These are phyloP conservation scores for Ceraceosorus guamensis DNA, from an alignment of 1,284 basidiomycete species.

Conservation along the genomic window DNA sequence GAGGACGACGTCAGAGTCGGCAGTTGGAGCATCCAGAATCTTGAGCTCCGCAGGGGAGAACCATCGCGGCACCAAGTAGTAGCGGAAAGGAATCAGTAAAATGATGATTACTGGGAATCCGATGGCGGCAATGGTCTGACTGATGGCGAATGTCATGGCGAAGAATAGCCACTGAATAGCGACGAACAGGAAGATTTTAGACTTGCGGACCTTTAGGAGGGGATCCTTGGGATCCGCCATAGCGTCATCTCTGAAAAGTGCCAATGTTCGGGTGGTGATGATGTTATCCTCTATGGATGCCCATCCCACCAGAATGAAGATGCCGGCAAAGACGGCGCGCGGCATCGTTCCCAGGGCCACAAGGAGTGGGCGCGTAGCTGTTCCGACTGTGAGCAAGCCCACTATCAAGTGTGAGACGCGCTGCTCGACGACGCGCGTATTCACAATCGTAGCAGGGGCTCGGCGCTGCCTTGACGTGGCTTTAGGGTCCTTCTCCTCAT, in stretches of 20 bases:
- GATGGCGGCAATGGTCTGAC: slow-evolving; percentile 71
- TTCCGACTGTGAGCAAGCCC: slow-evolving; percentile 43
- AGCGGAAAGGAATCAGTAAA: slow-evolving; percentile 73
- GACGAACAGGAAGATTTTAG: slow-evolving; percentile 70
- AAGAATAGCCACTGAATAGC: slow-evolving; percentile 76
- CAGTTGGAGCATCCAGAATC: slow-evolving; percentile 79
- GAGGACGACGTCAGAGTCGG: slow-evolving; percentile 51
- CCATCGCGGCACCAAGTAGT: slow-evolving; percentile 65
- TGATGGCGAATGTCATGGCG: slow-evolving; percentile 81
- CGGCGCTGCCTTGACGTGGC: neutral
- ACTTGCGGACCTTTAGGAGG: slow-evolving; percentile 65
- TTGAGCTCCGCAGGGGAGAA: slow-evolving; percentile 74
- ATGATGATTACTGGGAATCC: slow-evolving; percentile 87
- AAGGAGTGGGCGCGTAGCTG: slow-evolving; percentile 46
- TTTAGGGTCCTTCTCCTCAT: slow-evolving; percentile 5
- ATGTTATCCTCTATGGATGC: slow-evolving; percentile 69
- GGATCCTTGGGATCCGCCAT: slow-evolving; percentile 50
- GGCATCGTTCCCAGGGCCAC: slow-evolving; percentile 44
- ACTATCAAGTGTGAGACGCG: slow-evolving; percentile 44
- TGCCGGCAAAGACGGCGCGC: slow-evolving; percentile 40
- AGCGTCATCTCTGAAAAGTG: slow-evolving; percentile 65
- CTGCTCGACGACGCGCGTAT: slow-evolving; percentile 40
- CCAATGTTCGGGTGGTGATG: slow-evolving; percentile 75
- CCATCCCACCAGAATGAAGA: slow-evolving; percentile 48
- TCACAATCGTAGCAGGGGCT: slow-evolving; percentile 16